Percentiles rank a stretch among this genome's conserved stretches.
These are phyloP conservation scores for Hebeloma cylindrosporum DNA, from an alignment of 768 basidiomycete genomes.

Conservation along the genomic window DNA sequence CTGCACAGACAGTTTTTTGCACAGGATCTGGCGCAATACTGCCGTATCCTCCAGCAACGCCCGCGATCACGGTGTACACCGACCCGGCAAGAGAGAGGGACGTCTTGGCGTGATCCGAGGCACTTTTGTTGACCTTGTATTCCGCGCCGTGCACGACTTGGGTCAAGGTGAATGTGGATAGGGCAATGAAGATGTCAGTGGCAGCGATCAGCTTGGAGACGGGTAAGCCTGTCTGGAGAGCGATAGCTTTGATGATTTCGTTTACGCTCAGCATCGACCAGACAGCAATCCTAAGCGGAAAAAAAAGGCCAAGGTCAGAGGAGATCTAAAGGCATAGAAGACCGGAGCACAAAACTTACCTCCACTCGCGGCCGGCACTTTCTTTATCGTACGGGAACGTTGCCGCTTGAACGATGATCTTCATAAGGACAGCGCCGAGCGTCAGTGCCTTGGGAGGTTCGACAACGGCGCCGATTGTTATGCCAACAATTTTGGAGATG, in stretches of 20 bases:
- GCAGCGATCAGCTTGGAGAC: not conserved
- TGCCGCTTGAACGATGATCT: not conserved
- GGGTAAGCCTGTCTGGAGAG: not conserved
- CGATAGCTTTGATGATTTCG: not conserved
- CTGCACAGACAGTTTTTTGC: not conserved
- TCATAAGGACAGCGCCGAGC: not conserved
- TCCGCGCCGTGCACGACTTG: not conserved
- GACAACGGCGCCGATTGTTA: not conserved
- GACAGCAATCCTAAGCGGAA: not conserved
- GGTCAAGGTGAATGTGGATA: not conserved
- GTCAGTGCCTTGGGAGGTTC: not conserved
- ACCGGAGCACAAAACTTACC: not conserved
- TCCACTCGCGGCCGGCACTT: not conserved
- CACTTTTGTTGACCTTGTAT: not conserved
- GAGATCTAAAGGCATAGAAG: not conserved
- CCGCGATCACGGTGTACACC: not conserved
- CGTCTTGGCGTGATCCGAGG: not conserved
- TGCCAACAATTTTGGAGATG: not conserved
- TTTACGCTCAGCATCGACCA: not conserved
- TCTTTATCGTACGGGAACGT: slow-evolving; percentile 2
- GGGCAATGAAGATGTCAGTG: not conserved
- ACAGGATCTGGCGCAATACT: not conserved
- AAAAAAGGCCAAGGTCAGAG: not conserved
- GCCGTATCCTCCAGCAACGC: not conserved
- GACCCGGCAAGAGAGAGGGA: not conserved